Conservation (phyloP, 768 basidiomycete species). For the Naematelia aurantialba region DNA sequence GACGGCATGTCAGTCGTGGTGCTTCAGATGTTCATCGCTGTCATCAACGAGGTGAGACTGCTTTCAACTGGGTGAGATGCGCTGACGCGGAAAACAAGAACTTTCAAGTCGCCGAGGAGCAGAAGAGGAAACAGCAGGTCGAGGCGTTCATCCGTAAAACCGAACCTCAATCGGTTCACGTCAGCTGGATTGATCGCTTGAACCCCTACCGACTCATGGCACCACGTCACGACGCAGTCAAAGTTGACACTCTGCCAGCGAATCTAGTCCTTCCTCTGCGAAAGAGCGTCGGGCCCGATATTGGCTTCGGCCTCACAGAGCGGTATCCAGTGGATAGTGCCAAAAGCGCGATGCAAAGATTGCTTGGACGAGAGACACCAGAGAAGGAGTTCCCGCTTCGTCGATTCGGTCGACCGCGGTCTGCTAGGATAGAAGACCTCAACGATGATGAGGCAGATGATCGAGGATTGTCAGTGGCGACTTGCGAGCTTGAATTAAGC, state of each 20-base stretch:
- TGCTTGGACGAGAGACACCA: slow-evolving; percentile 28
- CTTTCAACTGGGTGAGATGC: background rate
- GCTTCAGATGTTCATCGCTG: slow-evolving; percentile 93
- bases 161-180: slow-evolving; percentile 50
- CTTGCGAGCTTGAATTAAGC: background rate
- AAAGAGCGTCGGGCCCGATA: slow-evolving; percentile 58
- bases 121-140: slow-evolving; percentile 76
- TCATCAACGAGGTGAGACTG: slow-evolving; percentile 68
- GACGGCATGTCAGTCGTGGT: slow-evolving; percentile 64
- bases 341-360: slow-evolving; percentile 29
- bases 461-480: slow-evolving; percentile 33
- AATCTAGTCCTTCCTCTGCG: slow-evolving; percentile 75
- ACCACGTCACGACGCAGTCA: slow-evolving; percentile 67
- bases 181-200: slow-evolving; percentile 66
- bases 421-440: slow-evolving; percentile 13
- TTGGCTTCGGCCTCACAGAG: slow-evolving; percentile 7
- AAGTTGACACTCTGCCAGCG: slow-evolving; percentile 67
- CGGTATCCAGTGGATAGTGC: slow-evolving; percentile 6
- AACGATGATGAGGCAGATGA: slow-evolving; percentile 34
- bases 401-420: slow-evolving; percentile 5
- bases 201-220: slow-evolving; percentile 87
- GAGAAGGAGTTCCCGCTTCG: slow-evolving; percentile 19
- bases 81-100: slow-evolving; percentile 54
- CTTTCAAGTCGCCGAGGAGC: slow-evolving; percentile 85
- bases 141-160: slow-evolving; percentile 59